Evolutionary conservation across 179 eudicot genomes (phyloP), one percentile per base, ranked within the genome.

Genomic region (Amaranthus tricolor): DNA sequence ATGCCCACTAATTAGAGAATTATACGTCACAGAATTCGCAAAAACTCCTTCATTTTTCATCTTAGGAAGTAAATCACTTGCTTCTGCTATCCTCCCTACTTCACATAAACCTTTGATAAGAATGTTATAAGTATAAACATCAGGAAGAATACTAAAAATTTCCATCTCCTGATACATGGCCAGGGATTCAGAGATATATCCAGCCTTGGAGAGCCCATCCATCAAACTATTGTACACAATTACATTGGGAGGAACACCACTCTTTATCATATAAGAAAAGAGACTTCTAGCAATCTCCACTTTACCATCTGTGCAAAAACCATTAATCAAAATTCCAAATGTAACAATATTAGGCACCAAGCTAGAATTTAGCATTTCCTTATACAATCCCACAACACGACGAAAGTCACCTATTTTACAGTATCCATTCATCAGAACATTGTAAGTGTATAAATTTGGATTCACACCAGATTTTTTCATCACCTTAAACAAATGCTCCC

Each of bases 401-500:
- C 62, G 44, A 15, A 84, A 45, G 31, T 79, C 79, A 5, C 76
- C 88, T 76, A 78, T 61, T 79, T 89, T 93, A 82, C 93, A 84
- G 70, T 89, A 78, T 16, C 95, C 98, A 78, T 90, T 88, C 82
- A 94, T 85, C 73, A 94, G 68, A 24, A 83, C 71, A 66, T 87
- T 89, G 73, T 88, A 94, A 24, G 95, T 87, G 79, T 85, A 85
- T 76, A 87, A 68, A 76, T 90, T 86, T 12, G 98, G 98, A 44
- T 65, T 58, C 72, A 89, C 81, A 57, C 87, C 80, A 19, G 72
- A 77, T 54, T 82, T 80, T 72, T 68, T 71, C 98, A 93, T 94
- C 24, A 24, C 71, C 69, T 64, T 76, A 68, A 90, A 80, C 69
- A 84, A 60, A 17, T 69, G 73, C 54, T 88, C 95, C 1, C 89